Percentiles rank a stretch among this genome's conserved stretches.
Conservation (phyloP, 164 flowering plant species). For the Dillenia turbinata region DNA sequence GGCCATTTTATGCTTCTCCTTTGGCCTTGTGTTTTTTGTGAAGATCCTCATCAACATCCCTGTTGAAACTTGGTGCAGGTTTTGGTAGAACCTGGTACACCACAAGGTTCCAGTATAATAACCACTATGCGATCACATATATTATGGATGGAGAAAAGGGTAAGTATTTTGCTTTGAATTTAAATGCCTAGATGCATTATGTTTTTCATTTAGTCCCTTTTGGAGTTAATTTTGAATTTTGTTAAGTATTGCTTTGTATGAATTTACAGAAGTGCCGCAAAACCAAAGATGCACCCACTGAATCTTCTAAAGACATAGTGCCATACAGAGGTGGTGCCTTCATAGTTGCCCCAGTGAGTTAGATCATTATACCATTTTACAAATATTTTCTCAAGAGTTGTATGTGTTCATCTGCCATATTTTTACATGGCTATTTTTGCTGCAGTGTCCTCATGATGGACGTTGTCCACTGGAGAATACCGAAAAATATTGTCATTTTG, state of each 20-base stretch:
- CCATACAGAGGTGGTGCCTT: constrained; percentile 58
- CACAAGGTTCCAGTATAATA: constrained; percentile 82
- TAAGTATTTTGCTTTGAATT: constrained; percentile 23
- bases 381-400: not conserved
- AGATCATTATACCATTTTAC: not conserved
- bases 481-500: constrained; percentile 95
- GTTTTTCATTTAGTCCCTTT: too few relatives aligned
- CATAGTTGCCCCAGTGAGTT: constrained; percentile 94
- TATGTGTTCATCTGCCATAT: not conserved
- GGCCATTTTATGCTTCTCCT: too few relatives aligned
- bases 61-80: constrained; percentile 40
- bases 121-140: constrained; percentile 92
- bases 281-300: constrained; percentile 19
- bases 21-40: too few relatives aligned
- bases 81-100: constrained; percentile 96
- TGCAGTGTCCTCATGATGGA: constrained; percentile 98
- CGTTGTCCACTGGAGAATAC: constrained; percentile 76
- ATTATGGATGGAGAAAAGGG: constrained; percentile 94
- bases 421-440: constrained; percentile 10
- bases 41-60: too few relatives aligned
- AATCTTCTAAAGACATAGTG: constrained; percentile 37
- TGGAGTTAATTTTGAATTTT: too few relatives aligned
- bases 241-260: not conserved
- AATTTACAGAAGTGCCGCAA: constrained; percentile 64
- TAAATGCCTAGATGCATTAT: too few relatives aligned